These are phyloP conservation scores for Barbarea vulgaris DNA, from an alignment of 345 rosid genomes.

Conservation along the genomic window DNA sequence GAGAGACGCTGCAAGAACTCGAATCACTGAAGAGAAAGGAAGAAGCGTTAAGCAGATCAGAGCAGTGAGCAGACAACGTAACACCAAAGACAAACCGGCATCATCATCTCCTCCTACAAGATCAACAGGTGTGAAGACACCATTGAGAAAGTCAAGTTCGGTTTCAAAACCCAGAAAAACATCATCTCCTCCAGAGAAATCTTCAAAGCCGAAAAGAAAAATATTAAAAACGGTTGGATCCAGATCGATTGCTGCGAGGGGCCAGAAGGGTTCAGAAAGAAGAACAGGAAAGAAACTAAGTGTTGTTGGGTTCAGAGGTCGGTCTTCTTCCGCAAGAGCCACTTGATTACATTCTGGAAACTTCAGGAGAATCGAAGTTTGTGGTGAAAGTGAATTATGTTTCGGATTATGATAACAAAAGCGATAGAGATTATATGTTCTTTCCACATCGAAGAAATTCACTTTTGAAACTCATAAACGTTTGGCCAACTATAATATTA, in stretches of 20 bases:
- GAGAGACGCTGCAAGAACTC: conserved; percentile 66
- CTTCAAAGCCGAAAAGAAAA: conserved; percentile 43
- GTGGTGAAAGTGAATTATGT: conserved; percentile 13
- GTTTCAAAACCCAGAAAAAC: conserved; percentile 43
- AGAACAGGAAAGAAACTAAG: conserved; percentile 51
- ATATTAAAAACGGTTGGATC: conserved; percentile 37
- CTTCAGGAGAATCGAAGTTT: not conserved
- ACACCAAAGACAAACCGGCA: conserved; percentile 31
- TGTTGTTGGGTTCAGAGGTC: conserved; percentile 81
- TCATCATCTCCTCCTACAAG: conserved; percentile 35
- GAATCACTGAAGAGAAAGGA: conserved; percentile 66
- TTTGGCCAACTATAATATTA: not conserved
- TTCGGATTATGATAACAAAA: conserved; percentile 12
- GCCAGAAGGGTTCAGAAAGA: conserved; percentile 42
- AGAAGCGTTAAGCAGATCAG: conserved; percentile 51
- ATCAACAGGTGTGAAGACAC: conserved; percentile 26
- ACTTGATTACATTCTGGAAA: conserved; percentile 33
- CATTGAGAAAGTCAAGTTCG: conserved; percentile 41
- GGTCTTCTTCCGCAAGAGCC: conserved; percentile 51
- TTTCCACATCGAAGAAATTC: conserved; percentile 15
- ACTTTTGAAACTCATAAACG: not conserved
- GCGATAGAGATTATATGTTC: not conserved
- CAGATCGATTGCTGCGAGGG: conserved; percentile 38
- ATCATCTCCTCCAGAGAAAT: conserved; percentile 45
- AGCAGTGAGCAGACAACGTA: conserved; percentile 50